Evolutionary conservation across 176 grass and related monocot genomes (phyloP).

Genomic region (Bonia amplexicaulis): DNA sequence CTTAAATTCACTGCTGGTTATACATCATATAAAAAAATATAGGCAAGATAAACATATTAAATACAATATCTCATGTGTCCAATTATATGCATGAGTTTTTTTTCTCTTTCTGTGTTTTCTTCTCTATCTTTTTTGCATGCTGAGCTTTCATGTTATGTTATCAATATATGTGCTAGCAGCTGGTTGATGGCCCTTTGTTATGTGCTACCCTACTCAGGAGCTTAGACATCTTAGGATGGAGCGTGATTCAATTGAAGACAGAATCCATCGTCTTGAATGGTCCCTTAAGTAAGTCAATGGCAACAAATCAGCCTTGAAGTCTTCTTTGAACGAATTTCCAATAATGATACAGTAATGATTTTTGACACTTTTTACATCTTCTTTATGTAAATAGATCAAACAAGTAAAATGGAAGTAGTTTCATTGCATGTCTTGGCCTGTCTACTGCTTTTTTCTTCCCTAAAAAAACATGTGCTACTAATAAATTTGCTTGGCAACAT

Average conservation of each 20-base stretch:
- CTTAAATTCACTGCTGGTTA: neutral
- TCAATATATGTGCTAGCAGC: constrained; percentile 1
- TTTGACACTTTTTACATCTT: neutral
- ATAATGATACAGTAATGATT: neutral
- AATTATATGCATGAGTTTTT: neutral
- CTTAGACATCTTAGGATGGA: constrained; percentile 79
- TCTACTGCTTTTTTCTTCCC: neutral
- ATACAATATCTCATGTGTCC: neutral
- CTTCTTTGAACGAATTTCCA: neutral
- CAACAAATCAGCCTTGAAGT: neutral
- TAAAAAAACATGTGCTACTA: neutral
- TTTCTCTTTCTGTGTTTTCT: neutral
- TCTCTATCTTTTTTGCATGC: neutral
- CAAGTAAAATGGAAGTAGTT: neutral
- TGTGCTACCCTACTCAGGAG: constrained; percentile 41
- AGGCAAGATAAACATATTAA: neutral
- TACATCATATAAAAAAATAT: neutral
- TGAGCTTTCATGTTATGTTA: neutral
- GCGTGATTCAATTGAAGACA: constrained; percentile 85
- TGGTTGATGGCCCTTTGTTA: neutral
- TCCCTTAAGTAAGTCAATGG: constrained; percentile 70
- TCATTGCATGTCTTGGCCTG: neutral
- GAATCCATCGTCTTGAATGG: constrained; percentile 89
- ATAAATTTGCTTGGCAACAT: neutral
- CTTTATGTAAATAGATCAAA: neutral